Percentiles rank a stretch among this genome's conserved stretches.
phyloP scores from a whole-genome alignment of 805 yeast species.

The Saccharomyces jurei region DNA sequence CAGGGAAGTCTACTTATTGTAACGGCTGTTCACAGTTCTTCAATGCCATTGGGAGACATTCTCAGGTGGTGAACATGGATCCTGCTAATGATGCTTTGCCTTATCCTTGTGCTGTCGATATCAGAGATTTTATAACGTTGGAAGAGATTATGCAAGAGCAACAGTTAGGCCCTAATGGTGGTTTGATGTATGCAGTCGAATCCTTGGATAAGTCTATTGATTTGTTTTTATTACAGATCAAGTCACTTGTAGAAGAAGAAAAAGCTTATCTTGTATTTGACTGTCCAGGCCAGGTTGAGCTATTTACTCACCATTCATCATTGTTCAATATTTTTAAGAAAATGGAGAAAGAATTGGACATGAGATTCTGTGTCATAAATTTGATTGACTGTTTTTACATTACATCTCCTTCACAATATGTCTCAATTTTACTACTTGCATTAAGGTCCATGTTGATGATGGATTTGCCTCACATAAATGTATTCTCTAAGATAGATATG shows the following conservation, averaged over 20 bases:
- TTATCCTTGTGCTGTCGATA: conserved; percentile 70
- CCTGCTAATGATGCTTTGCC: conserved; percentile 76
- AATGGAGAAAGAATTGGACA: conserved; percentile 54
- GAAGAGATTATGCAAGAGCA: conserved; percentile 73
- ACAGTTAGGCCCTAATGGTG: conserved; percentile 80
- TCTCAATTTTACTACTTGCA: conserved; percentile 71
- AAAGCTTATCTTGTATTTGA: conserved; percentile 69
- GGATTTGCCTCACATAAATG: conserved; percentile 89
- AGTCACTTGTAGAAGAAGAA: conserved; percentile 46
- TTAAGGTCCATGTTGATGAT: conserved; percentile 87
- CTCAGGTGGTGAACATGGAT: conserved; percentile 79
- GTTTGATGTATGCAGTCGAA: conserved; percentile 82
- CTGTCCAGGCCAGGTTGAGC: conserved; percentile 94
- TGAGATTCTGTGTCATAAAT: conserved; percentile 77
- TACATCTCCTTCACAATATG: conserved; percentile 81
- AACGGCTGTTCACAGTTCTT: conserved; percentile 87
- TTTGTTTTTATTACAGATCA: conserved; percentile 48
- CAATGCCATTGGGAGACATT: conserved; percentile 87
- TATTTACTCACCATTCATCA: conserved; percentile 83
- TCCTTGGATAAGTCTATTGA: conserved; percentile 49
- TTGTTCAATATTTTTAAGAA: conserved; percentile 57
- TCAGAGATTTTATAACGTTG: conserved; percentile 64
- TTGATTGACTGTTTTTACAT: conserved; percentile 75
- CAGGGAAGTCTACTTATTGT: conserved; percentile 94
- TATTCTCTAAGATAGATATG: conserved; percentile 83